Evolutionary conservation across 2,329 filamentous ascomycete species (phyloP), one percentile per base, ranked within the genome.

Genomic region (Penicillium oxalicum): DNA sequence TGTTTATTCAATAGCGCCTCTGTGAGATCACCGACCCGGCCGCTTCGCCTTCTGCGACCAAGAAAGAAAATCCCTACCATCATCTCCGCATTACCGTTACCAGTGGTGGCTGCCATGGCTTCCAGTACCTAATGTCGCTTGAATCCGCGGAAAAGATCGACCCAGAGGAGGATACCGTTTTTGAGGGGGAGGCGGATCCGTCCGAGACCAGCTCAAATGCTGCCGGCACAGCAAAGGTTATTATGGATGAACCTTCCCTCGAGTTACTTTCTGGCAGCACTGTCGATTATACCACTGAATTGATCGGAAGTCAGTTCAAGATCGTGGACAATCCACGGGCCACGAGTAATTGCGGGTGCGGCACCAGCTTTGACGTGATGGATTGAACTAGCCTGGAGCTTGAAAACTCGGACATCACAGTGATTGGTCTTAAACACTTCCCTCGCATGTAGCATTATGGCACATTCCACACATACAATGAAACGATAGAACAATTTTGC

Each of bases 301-400:
- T 98, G 71, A 96, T 96, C 64, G 87, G 87, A 26, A 88, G 85
- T 62, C 91, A 97, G 72, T 98, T 98, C 71, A 95, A 95, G 77
- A 90, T 98, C 63, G 84, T 89, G 52, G 91, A 95, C 61, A 98
- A 97, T 64, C 93, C 93, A 0, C 76, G 83, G 36, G 93, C 93
- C 4, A 89, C 87, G 49, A 97, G 91, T 70, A 95, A 88, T 68
- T 98, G 93, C 74, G 93, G 93, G 1, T 98, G 93, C 70, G 93
- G 93, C 6, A 96, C 91, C 12, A 97, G 91, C 67, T 98, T 98
- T 70, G 93, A 97, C 72, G 89, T 97, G 57, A 89, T 91, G 66
- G 80, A 67, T 84, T 65, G 50, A 56, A 47, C 33, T 34, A 25
- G 42, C n/a, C 29, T 40, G 27, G 36, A 32, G 13, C 34, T 33